Conservation (phyloP, 2,329 filamentous ascomycete species). For the Penicillium rolfsii region DNA sequence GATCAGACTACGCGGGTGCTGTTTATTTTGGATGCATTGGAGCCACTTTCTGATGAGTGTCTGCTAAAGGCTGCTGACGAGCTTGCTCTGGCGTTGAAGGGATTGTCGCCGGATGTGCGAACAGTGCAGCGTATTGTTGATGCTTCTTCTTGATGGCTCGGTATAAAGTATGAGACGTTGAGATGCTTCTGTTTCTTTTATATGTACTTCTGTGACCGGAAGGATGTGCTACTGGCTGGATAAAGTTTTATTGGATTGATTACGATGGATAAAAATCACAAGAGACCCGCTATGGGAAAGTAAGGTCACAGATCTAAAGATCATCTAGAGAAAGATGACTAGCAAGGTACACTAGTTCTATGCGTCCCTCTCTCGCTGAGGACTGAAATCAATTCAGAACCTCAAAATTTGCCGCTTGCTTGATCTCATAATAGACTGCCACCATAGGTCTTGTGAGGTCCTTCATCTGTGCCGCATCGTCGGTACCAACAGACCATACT, state of each 20-base stretch:
- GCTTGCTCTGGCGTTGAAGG: conserved; percentile 13
- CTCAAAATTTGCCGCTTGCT: not conserved
- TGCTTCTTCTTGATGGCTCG: not conserved
- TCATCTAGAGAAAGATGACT: not conserved
- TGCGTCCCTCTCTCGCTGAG: not conserved
- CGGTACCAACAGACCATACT: not conserved
- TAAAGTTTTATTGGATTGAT: not conserved
- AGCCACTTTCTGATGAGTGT: conserved; percentile 16
- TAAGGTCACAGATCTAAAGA: too few species aligned
- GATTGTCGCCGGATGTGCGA: conserved; percentile 11
- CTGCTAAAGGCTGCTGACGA: conserved; percentile 20
- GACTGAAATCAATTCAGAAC: not conserved
- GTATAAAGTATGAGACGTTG: too few species aligned
- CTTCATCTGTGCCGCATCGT: not conserved
- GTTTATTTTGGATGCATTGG: conserved; percentile 25
- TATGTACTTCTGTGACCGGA: too few species aligned
- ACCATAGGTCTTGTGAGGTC: not conserved
- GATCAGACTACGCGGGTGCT: conserved; percentile 42
- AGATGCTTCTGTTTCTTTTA: too few species aligned
- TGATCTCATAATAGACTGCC: not conserved
- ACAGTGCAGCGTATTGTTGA: conserved; percentile 7
- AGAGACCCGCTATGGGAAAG: not conserved
- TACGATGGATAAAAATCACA: not conserved
- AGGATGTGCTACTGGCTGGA: not conserved
- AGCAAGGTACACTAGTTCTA: too few species aligned